A percentile compares a stretch with the other conserved stretches of the same genome.
These are phyloP conservation scores for Aspergillus japonicus DNA, from an alignment of 2,329 filamentous ascomycete species.

Conservation along the genomic window DNA sequence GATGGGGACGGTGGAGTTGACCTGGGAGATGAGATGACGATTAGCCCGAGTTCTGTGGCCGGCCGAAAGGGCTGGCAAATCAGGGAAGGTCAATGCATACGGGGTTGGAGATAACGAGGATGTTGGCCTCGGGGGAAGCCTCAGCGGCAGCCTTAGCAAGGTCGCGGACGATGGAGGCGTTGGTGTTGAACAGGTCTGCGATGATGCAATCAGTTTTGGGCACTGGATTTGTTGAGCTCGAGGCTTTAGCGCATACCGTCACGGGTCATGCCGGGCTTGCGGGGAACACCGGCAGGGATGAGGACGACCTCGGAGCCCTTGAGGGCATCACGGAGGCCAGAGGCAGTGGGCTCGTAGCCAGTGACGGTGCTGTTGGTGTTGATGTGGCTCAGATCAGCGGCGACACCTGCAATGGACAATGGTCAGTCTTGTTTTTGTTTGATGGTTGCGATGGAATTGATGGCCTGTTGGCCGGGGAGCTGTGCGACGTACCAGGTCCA, in stretches of 20 bases:
- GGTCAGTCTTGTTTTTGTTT: slow-evolving; percentile 9
- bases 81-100: slow-evolving; percentile 45
- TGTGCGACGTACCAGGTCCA: slow-evolving; percentile 70
- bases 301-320: slow-evolving; percentile 90
- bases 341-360: slow-evolving; percentile 77
- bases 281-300: slow-evolving; percentile 96
- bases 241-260: slow-evolving; percentile 58
- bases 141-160: slow-evolving; percentile 93
- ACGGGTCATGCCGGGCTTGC: slow-evolving; percentile 99
- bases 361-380: slow-evolving; percentile 96
- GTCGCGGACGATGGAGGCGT: slow-evolving; percentile 98
- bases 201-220: slow-evolving; percentile 9
- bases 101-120: slow-evolving; percentile 97
- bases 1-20: slow-evolving; percentile 99
- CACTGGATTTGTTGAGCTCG: neutral
- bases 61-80: neutral
- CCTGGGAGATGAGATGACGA: slow-evolving; percentile 39
- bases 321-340: slow-evolving; percentile 74
- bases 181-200: slow-evolving; percentile 98
- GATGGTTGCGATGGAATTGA: neutral
- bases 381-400: slow-evolving; percentile 96
- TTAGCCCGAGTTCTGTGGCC: neutral
- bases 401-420: slow-evolving; percentile 68
- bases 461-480: neutral
- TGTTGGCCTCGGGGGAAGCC: slow-evolving; percentile 84